Base-by-base conservation (phyloP, 2,329 filamentous ascomycete species). In the Fusarium foetens region DNA sequence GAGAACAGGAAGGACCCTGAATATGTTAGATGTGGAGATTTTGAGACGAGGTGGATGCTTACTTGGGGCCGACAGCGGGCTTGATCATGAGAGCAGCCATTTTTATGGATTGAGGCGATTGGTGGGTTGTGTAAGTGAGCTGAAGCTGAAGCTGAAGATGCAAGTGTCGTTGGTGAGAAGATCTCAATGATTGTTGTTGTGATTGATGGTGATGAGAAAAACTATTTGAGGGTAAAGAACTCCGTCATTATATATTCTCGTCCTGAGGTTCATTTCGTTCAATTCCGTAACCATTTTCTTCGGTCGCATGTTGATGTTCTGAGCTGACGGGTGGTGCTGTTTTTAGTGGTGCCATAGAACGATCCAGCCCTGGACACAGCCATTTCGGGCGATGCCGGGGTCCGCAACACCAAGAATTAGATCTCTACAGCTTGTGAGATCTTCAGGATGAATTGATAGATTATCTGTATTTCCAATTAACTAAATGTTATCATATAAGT, bases 41-140 rank as follows among this genome's bases (percentile, higher is more conserved):
- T 45, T 6, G 41, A 12, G 10, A n/a, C 5, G 12, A 8, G 25
- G 6, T 19, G 17, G 9, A 6, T 49, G 55, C 73, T 63, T 51
- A 76, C 73, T 71, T 75, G 54, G 74, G 73, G 29, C 45, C 69
- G n/a, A 33, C 58, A 45, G 57, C 42, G 29, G 63, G 42, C 61
- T 69, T 74, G 68, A 75, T 75, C 53, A 76, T 71, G 54, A 71
- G 61, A 52, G 57, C 64, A 53, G 66, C 66, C 75, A 76, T 76
- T 71, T 67, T 74, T 57, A 43, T 38, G 39, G 25, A 19, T 58
- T 55, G 52, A 39, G 62, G 21, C 66, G 66, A 36, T 70, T 68
- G 58, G 63, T 70, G 51, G 51, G 19, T 41, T 27, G 53, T 72
- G 51, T 63, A 61, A 76, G 70, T 71, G 36, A 64, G 55, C 27